Evolutionary conservation across 495 filamentous ascomycete species (phyloP), one percentile per base, ranked within the genome.

Genomic region (Copromyces sp.): DNA sequence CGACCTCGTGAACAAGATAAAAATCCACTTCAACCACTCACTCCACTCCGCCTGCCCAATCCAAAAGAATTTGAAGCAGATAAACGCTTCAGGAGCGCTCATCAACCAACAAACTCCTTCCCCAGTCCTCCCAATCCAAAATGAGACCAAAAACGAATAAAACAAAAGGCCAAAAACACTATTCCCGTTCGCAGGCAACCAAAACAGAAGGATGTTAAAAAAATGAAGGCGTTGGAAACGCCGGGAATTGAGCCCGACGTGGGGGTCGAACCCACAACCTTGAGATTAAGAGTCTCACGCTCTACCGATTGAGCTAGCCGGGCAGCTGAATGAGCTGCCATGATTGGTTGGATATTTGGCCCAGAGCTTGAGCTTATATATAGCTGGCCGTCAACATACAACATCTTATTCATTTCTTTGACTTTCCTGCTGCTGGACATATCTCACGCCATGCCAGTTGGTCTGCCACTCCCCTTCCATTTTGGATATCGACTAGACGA

Each of bases 281-380:
- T 89, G 84, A 88, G 87, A 89, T 89, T 89, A 90, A 90, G 87
- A 90, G 88, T 89, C 88, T 88, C 85, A 89, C 88, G 88, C 88
- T 89, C 88, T 89, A 88, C 87, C 87, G 87, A 90, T 89, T 89
- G 88, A 90, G 87, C 87, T 89, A 90, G 86, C 87, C 77, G 53
- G 29, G 53, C 53, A 61, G 53, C 53, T 35, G 53, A 16, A 61
- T 5, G 5, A 37, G 35, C 17, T 45, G 42, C 42, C 42, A 20
- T 45, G 42, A 20, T 45, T 45, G 42, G 17, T 45, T 45, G 42
- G 3, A 2, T 1, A 3, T 20, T 3, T 11, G 9, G 0, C 0
- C 1, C 9, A 3, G 45, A 6, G 11, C 20, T 6, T 2, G 0
- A 1, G 2, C n/a, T 12, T 24, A 53, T 53, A 53, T 53, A 53